A percentile compares a stretch with the other conserved stretches of the same genome.
phyloP scores from a whole-genome alignment of 805 yeast species.

The Pichia deserticola region DNA sequence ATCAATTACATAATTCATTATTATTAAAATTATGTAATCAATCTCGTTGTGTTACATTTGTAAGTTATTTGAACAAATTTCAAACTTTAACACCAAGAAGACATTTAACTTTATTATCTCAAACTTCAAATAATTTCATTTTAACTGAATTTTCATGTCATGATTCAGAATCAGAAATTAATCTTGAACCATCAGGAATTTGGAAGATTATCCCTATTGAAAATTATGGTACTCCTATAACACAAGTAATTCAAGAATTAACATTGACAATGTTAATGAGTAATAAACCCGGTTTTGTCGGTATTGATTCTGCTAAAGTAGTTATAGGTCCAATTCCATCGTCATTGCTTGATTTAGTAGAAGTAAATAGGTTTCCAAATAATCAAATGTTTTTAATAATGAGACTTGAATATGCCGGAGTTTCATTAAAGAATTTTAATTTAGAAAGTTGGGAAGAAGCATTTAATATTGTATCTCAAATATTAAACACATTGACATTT shows the following conservation, averaged over 20 bases:
- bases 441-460: constrained; percentile 34
- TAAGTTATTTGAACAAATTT: constrained; percentile 22
- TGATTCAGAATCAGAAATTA: constrained; percentile 34
- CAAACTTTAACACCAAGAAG: constrained; percentile 7
- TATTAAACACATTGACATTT: constrained; percentile 39
- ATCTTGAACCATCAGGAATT: constrained; percentile 27
- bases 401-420: constrained; percentile 35
- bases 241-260: constrained; percentile 41
- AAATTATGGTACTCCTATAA: constrained; percentile 28
- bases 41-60: constrained; percentile 26
- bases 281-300: constrained; percentile 37
- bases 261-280: constrained; percentile 35
- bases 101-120: constrained; percentile 6
- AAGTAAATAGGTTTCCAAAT: background rate
- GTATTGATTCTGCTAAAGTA: constrained; percentile 35
- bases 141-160: constrained; percentile 41
- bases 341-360: constrained; percentile 8
- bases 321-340: constrained; percentile 33
- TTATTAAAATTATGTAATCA: constrained; percentile 32
- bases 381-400: constrained; percentile 31
- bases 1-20: constrained; percentile 25
- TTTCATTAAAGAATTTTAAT: constrained; percentile 37
- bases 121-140: background rate
- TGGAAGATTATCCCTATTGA: constrained; percentile 51
- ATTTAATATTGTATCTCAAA: constrained; percentile 43